Percentiles rank a stretch among this genome's conserved stretches.
These are phyloP conservation scores for Trichoderma polysporum DNA, from an alignment of 2,329 filamentous ascomycete species.

Conservation along the genomic window DNA sequence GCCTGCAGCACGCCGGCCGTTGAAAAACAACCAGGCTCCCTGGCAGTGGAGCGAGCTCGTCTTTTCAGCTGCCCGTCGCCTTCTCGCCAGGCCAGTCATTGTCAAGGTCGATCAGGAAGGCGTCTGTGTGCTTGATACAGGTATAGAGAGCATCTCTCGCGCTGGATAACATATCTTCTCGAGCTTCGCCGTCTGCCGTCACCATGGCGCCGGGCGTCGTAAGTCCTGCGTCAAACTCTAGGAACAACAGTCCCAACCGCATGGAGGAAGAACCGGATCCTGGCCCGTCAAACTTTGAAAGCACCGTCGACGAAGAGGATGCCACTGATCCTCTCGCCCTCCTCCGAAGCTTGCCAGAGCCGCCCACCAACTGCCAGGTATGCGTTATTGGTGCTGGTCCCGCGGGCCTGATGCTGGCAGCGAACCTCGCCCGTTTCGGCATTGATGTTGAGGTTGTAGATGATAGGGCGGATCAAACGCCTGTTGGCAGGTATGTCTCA, in stretches of 20 bases:
- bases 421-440: constrained; percentile 44
- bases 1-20: not conserved
- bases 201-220: constrained; percentile 27
- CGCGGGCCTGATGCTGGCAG: constrained; percentile 44
- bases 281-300: constrained; percentile 19
- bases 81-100: not conserved
- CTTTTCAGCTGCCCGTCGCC: constrained; percentile 3
- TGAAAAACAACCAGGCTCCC: constrained; percentile 12
- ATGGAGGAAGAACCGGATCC: constrained; percentile 14
- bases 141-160: not conserved
- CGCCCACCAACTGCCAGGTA: constrained; percentile 47
- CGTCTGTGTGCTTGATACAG: not conserved
- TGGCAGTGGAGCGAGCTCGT: constrained; percentile 16
- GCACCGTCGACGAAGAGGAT: constrained; percentile 33
- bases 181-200: not conserved
- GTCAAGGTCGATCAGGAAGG: not conserved
- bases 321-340: constrained; percentile 48
- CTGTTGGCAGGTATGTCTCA: constrained; percentile 53
- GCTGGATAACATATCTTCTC: not conserved
- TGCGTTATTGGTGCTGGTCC: constrained; percentile 46
- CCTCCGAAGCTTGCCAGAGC: constrained; percentile 48
- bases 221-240: constrained; percentile 9
- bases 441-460: constrained; percentile 46
- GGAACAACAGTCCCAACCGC: constrained; percentile 16
- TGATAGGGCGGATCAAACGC: constrained; percentile 60